These are phyloP conservation scores for Harringtonia aguacate DNA, from an alignment of 2,329 filamentous ascomycete genomes.

Conservation along the genomic window DNA sequence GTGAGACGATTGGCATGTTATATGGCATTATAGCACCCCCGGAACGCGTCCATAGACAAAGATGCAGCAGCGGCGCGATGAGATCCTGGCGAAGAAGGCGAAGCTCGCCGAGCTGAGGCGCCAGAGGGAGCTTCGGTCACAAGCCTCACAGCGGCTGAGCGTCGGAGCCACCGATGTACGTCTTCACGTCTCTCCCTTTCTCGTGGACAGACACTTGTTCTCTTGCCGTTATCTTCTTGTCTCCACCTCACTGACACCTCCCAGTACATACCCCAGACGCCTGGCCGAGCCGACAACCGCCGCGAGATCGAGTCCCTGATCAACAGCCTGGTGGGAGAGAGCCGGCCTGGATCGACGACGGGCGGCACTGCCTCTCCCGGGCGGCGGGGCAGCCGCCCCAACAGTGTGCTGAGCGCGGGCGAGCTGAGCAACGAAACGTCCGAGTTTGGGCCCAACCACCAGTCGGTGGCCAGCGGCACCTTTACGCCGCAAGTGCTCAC, in stretches of 20 bases:
- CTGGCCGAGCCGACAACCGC: constrained; percentile 56
- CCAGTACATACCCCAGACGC: constrained; percentile 59
- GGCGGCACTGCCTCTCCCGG: constrained; percentile 55
- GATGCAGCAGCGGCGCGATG: constrained; percentile 76
- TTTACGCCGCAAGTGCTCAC: constrained; percentile 54
- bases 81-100: constrained; percentile 92
- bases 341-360: constrained; percentile 59
- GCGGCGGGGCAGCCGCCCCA: constrained; percentile 64
- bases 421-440: constrained; percentile 69
- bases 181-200: constrained; percentile 12
- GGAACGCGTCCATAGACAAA: neutral
- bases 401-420: constrained; percentile 73
- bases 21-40: neutral
- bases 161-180: constrained; percentile 62
- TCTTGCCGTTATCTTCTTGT: neutral
- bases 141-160: constrained; percentile 61
- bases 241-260: neutral
- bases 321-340: constrained; percentile 70
- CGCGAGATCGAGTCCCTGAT: constrained; percentile 80
- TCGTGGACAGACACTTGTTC: too few relatives aligned
- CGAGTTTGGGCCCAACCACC: constrained; percentile 39
- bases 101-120: constrained; percentile 94
- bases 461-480: constrained; percentile 14
- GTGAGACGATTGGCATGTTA: neutral
- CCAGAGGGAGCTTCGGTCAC: constrained; percentile 74